Percentiles rank a stretch among this genome's conserved stretches.
Conservation (phyloP, 805 yeast genomes). For the Yamadazyma insecticola region DNA sequence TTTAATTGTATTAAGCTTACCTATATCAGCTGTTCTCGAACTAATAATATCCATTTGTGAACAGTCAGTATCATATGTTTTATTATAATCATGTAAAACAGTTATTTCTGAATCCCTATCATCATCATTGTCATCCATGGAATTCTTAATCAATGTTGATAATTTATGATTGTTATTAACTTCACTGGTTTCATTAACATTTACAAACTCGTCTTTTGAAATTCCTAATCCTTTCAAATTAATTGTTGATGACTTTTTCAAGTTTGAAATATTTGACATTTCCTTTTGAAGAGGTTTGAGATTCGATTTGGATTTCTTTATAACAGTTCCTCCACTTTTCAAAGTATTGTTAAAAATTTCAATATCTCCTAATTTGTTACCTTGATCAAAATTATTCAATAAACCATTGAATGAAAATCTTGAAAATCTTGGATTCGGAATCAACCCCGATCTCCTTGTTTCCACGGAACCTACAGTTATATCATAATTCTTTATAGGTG, state of each 20-base stretch:
- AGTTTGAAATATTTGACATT: slow-evolving; percentile 6
- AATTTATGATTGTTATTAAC: slow-evolving; percentile 8
- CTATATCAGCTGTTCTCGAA: slow-evolving; percentile 25
- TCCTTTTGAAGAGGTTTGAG: slow-evolving; percentile 4
- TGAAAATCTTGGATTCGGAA: slow-evolving; percentile 42
- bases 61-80: too few relatives aligned
- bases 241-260: slow-evolving; percentile 18
- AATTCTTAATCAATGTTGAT: slow-evolving; percentile 10
- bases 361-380: slow-evolving; percentile 2
- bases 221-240: slow-evolving; percentile 29
- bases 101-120: slow-evolving; percentile 1
- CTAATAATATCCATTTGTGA: slow-evolving; percentile 21
- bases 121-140: slow-evolving; percentile 8
- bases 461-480: too few relatives aligned
- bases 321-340: slow-evolving; percentile 8
- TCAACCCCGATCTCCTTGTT: slow-evolving; percentile 17
- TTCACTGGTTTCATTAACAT: slow-evolving; percentile 9
- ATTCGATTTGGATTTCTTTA: slow-evolving; percentile 5
- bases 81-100: too few relatives aligned
- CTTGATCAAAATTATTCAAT: slow-evolving; percentile 13
- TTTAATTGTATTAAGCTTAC: slow-evolving; percentile 16
- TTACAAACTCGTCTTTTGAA: slow-evolving; percentile 11
- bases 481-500: too few relatives aligned
- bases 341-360: slow-evolving; percentile 4
- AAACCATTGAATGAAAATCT: slow-evolving; percentile 39